Evolutionary conservation across 257 asterid genomes (phyloP).

Genomic region (Scutellaria barbata): DNA sequence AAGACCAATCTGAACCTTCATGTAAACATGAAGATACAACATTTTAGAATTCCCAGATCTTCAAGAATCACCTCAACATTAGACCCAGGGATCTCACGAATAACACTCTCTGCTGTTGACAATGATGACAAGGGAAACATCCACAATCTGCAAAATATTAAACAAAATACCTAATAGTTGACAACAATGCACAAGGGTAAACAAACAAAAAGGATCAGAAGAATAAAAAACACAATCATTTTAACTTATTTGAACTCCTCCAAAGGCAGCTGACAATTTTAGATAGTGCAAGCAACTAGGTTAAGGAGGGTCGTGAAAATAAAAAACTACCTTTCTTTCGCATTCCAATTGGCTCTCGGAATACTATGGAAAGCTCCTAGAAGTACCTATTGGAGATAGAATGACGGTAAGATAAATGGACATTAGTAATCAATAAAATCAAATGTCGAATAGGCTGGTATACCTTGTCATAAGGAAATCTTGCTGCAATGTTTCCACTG

Average conservation of each 20-base stretch:
- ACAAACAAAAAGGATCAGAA: conserved; percentile 16
- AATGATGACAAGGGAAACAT: conserved; percentile 80
- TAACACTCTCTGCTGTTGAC: conserved; percentile 67
- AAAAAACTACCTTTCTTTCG: conserved; percentile 72
- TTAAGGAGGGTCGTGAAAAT: conserved; percentile 26
- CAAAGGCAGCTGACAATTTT: conserved; percentile 12
- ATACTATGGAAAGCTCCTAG: conserved; percentile 70
- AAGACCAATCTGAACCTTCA: conserved; percentile 26
- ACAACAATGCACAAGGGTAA: conserved; percentile 21
- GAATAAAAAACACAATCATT: conserved; percentile 15
- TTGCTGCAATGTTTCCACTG: conserved; percentile 79
- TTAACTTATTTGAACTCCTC: conserved; percentile 17
- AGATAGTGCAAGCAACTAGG: conserved; percentile 10
- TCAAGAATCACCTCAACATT: conserved; percentile 62
- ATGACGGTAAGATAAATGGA: conserved; percentile 31
- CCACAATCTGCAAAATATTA: conserved; percentile 73
- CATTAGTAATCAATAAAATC: conserved; percentile 19
- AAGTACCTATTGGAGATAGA: conserved; percentile 53
- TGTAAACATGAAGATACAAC: conserved; percentile 11
- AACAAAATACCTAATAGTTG: conserved; percentile 21
- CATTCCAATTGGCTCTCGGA: conserved; percentile 81
- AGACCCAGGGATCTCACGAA: conserved; percentile 56
- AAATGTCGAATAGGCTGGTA: conserved; percentile 20
- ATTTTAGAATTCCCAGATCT: conserved; percentile 11
- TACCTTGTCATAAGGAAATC: conserved; percentile 74